Evolutionary conservation across 2,329 filamentous ascomycete species (phyloP), one percentile per base, ranked within the genome.

Genomic region (Trichoderma sp.): DNA sequence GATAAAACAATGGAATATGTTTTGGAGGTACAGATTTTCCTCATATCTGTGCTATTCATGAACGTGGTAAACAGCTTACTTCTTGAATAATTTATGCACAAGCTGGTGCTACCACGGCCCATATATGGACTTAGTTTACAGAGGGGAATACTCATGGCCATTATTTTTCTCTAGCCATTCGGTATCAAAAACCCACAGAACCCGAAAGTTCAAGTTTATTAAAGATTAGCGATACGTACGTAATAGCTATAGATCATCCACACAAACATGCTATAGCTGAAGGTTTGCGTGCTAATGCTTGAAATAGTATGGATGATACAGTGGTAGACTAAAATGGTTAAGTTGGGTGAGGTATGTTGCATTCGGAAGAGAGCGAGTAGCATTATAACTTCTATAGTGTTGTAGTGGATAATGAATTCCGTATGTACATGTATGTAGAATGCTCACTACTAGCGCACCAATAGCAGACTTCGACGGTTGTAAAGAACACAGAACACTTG

Each of bases 11-110:
- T 0, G 1, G 12, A 13, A 20, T 50, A 20, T 50, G 2, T 1
- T 0, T 12, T 20, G n/a, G 43, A 9, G 6, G 9, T 50, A 20
- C 9, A 50, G 11, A 1, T n/a, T 50, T 12, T 3, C 8, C n/a
- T 50, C n/a, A 20, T 1, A 50, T 39, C 13, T n/a, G 0, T 20
- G n/a, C 43, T 50, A 0, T 0, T 11, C 3, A 1, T 23, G 23
- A 23, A 23, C 23, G 23, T 23, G 23, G 23, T 23, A 23, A 23
- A 12, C 1, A 53, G n/a, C 20, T 53, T 13, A 53, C 20, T 53
- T 12, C 20, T 23, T 1, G 47, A 53, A 23, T 20, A 23, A 53
- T 53, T 6, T 20, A 47, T 47, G 8, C n/a, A 20, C 5, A 11
- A 50, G 8, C n/a, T 50, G 43, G 0, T 20, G 43, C 5, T 50